A percentile compares a stretch with the other conserved stretches of the same genome.
These are phyloP conservation scores for Fusarium sp. DNA, from an alignment of 2,329 filamentous ascomycete genomes.

Conservation along the genomic window DNA sequence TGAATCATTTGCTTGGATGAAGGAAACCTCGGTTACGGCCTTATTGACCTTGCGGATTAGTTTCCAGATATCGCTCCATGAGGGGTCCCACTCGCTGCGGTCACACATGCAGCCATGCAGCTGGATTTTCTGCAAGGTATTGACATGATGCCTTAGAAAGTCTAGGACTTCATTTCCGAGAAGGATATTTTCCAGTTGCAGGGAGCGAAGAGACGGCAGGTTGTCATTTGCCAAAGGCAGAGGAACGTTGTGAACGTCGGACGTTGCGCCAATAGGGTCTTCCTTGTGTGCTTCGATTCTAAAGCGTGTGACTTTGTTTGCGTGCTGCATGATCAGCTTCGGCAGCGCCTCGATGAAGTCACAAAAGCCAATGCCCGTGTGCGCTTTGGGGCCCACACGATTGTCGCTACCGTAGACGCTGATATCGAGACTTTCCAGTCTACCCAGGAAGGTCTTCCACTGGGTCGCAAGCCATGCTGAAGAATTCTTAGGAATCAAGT, in stretches of 20 bases:
- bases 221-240: neutral
- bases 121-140: constrained; percentile 1
- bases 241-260: neutral
- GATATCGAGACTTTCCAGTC: neutral
- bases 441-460: neutral
- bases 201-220: rapidly evolving
- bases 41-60: neutral
- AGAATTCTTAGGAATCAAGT: neutral
- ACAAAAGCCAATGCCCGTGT: too few relatives aligned
- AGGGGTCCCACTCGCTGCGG: neutral
- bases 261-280: neutral
- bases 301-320: neutral
- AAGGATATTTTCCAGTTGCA: constrained; percentile 1
- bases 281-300: neutral
- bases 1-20: neutral
- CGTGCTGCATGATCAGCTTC: neutral
- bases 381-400: too few relatives aligned
- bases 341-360: too few relatives aligned
- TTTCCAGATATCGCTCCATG: neutral
- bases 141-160: neutral
- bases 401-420: neutral
- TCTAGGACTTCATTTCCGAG: neutral
- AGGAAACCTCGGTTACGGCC: neutral
- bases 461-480: neutral
- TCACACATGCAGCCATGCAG: constrained; percentile 3